phyloP scores from a whole-genome alignment of 768 basidiomycete species.

The Auriscalpium orientale region DNA sequence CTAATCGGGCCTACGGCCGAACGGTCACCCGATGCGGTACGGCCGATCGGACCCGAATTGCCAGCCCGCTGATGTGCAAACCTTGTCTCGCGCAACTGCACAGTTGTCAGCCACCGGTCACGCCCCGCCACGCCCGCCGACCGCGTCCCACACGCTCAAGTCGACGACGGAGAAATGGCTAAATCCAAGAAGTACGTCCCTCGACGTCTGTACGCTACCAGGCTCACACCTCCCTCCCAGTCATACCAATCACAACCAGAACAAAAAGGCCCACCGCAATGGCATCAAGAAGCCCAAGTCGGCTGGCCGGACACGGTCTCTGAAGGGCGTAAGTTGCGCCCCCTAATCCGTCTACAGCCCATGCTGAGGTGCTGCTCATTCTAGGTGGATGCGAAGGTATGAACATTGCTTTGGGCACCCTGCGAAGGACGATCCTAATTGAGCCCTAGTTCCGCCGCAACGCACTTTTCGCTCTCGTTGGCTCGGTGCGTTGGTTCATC shows the following conservation, averaged over 20 bases:
- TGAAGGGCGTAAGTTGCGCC: slow-evolving; percentile 93
- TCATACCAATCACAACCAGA: slow-evolving; percentile 95
- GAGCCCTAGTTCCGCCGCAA: slow-evolving; percentile 76
- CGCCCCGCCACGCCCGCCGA: neutral
- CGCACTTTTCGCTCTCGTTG: slow-evolving; percentile 59
- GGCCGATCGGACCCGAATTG: neutral
- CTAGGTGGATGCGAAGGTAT: slow-evolving; percentile 78
- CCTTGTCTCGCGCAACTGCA: slow-evolving; percentile 16
- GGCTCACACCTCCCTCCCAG: slow-evolving; percentile 28
- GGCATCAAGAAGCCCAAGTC: slow-evolving; percentile 84
- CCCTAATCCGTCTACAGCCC: slow-evolving; percentile 24
- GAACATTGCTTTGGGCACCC: neutral
- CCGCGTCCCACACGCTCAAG: slow-evolving; percentile 13
- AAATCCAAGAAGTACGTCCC: slow-evolving; percentile 91
- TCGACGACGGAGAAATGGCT: slow-evolving; percentile 56
- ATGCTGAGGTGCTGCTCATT: slow-evolving; percentile 4
- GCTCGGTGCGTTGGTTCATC: slow-evolving; percentile 50
- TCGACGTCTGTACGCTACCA: slow-evolving; percentile 7
- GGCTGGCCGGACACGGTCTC: slow-evolving; percentile 57
- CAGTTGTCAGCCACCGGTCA: slow-evolving; percentile 22
- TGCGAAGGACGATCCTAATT: neutral
- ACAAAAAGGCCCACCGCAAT: slow-evolving; percentile 94
- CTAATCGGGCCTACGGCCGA: neutral
- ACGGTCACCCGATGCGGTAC: neutral
- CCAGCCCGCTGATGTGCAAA: neutral